phyloP scores from a whole-genome alignment of 495 filamentous ascomycete species.

The Clavariopsis aquatica region DNA sequence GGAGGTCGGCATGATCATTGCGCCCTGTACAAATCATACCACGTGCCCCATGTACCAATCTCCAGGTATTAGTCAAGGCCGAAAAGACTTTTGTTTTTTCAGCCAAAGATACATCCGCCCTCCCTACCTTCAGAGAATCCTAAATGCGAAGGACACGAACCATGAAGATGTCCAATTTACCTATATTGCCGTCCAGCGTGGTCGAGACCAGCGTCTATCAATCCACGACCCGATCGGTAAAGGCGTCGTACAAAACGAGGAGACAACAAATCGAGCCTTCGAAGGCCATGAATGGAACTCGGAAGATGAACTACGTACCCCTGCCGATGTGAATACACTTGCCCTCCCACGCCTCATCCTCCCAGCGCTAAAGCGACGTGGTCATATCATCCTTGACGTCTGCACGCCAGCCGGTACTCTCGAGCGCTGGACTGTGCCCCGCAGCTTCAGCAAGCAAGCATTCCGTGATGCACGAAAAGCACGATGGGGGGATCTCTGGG shows the following conservation, averaged over 20 bases:
- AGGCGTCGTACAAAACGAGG: slow-evolving; percentile 43
- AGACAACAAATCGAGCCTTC: slow-evolving; percentile 47
- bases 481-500: slow-evolving; percentile 93
- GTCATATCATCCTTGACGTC: slow-evolving; percentile 85
- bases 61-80: slow-evolving; percentile 64
- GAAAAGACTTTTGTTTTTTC: slow-evolving; percentile 92
- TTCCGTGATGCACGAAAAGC: slow-evolving; percentile 91
- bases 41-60: slow-evolving; percentile 84
- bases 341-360: slow-evolving; percentile 76
- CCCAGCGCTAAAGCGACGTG: slow-evolving; percentile 78
- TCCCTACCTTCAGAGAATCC: slow-evolving; percentile 73
- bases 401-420: slow-evolving; percentile 84
- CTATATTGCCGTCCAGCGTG: slow-evolving; percentile 84
- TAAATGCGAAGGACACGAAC: slow-evolving; percentile 69
- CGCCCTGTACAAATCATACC: slow-evolving; percentile 89
- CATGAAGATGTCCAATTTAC: slow-evolving; percentile 90
- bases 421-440: slow-evolving; percentile 93
- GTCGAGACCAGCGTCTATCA: slow-evolving; percentile 48
- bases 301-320: slow-evolving; percentile 53
- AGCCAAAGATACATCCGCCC: slow-evolving; percentile 84
- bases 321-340: slow-evolving; percentile 52
- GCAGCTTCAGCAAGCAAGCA: slow-evolving; percentile 73
- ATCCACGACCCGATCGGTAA: slow-evolving; percentile 22
- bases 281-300: slow-evolving; percentile 41
- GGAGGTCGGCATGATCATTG: slow-evolving; percentile 87